Percentiles rank a stretch among this genome's conserved stretches.
Evolutionary conservation across 345 rosid species (phyloP).

Genomic region (Triadica sebifera): DNA sequence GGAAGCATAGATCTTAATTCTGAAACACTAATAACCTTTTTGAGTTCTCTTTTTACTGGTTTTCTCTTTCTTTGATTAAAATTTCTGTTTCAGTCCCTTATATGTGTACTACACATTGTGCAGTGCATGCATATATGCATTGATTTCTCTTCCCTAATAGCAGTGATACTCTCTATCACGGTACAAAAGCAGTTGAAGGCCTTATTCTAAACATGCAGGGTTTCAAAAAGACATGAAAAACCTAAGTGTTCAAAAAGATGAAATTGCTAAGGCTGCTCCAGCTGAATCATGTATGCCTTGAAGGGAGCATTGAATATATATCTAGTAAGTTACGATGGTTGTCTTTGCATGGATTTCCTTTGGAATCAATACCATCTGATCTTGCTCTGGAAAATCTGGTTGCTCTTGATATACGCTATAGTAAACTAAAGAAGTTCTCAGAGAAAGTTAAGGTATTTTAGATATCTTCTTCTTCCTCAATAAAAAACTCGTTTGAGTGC

Average conservation of each 20-base stretch:
- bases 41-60: not conserved
- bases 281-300: not conserved
- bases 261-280: slow-evolving; percentile 22
- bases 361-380: slow-evolving; percentile 1
- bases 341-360: slow-evolving; percentile 14
- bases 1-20: not conserved
- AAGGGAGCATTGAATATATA: slow-evolving; percentile 1
- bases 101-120: no score
- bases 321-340: slow-evolving; percentile 21
- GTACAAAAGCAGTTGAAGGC: slow-evolving; percentile 25
- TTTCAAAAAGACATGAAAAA: not conserved
- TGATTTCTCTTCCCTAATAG: not conserved
- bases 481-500: not conserved
- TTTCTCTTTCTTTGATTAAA: not conserved
- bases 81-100: no score
- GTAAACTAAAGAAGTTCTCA: slow-evolving; percentile 9
- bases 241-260: slow-evolving; percentile 21
- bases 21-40: not conserved
- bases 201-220: slow-evolving; percentile 10
- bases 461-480: not conserved
- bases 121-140: no score
- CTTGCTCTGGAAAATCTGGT: slow-evolving; percentile 11
- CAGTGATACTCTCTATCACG: slow-evolving; percentile 19
- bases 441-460: slow-evolving; percentile 8
- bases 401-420: slow-evolving; percentile 9